Percentiles rank a stretch among this genome's conserved stretches.
Conservation (phyloP, 2,329 filamentous ascomycete genomes). For the Colletotrichum lindemuthianum region DNA sequence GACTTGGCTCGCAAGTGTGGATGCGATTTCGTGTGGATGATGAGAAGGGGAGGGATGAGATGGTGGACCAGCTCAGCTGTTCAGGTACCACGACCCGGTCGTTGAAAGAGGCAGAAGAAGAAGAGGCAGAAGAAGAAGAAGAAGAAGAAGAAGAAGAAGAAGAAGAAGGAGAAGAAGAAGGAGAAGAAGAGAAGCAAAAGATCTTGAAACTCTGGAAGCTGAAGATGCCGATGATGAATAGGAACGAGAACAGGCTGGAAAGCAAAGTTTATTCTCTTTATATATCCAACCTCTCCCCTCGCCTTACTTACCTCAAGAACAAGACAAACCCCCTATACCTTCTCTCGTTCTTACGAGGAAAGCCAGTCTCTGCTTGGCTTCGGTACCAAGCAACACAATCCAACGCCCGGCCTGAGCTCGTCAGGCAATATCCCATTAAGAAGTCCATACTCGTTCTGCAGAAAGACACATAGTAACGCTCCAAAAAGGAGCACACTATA, state of each 20-base stretch:
- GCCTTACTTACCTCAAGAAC: not conserved
- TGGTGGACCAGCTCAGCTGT: constrained; percentile 20
- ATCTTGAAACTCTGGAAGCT: constrained; percentile 17
- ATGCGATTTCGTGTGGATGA: not conserved
- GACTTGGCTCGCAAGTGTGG: constrained; percentile 4
- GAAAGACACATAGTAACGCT: not conserved
- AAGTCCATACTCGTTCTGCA: not conserved
- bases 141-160: not conserved
- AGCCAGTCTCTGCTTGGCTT: constrained; percentile 7
- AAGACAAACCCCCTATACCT: constrained; percentile 5
- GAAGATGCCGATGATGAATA: constrained; percentile 7
- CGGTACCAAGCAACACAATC: not conserved
- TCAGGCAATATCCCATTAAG: not conserved
- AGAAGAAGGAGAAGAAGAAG: not conserved
- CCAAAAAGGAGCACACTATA: constrained; percentile 10
- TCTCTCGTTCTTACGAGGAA: not conserved
- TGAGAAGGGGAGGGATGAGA: not conserved
- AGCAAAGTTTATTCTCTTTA: constrained; percentile 21
- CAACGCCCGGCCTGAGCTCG: not conserved
- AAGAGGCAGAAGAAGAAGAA: not conserved
- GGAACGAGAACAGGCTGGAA: not conserved
- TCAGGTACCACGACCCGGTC: constrained; percentile 27
- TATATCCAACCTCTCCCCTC: not conserved
- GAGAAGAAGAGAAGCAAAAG: not conserved
- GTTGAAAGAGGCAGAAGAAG: not conserved